phyloP scores from a whole-genome alignment of 2,329 filamentous ascomycete species.

The Leptographium lundbergii region DNA sequence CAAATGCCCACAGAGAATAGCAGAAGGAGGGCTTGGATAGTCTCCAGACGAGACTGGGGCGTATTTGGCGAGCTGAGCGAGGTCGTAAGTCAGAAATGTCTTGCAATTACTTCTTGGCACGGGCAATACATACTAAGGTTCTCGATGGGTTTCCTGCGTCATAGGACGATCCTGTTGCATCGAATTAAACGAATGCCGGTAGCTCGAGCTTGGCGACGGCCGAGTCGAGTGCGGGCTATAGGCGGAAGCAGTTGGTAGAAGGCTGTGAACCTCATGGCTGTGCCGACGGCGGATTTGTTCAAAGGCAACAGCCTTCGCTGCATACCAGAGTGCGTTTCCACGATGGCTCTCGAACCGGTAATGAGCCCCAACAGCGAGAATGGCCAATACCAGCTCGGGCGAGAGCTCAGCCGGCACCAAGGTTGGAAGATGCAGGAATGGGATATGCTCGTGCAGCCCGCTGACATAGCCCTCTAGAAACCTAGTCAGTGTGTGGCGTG shows the following conservation, averaged over 20 bases:
- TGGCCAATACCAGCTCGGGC: slow-evolving; percentile 53
- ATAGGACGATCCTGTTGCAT: slow-evolving; percentile 43
- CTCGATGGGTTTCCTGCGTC: slow-evolving; percentile 45
- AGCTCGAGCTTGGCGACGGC: slow-evolving; percentile 43
- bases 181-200: slow-evolving; percentile 46
- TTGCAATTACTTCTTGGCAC: background rate
- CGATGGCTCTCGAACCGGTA: slow-evolving; percentile 50
- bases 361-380: slow-evolving; percentile 55
- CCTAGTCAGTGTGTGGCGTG: slow-evolving; percentile 53
- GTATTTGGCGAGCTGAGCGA: slow-evolving; percentile 42
- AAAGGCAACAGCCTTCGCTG: slow-evolving; percentile 42
- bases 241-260: slow-evolving; percentile 42
- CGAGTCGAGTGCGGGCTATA: slow-evolving; percentile 49
- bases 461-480: slow-evolving; percentile 60
- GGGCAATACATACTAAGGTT: slow-evolving; percentile 38
- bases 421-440: slow-evolving; percentile 56
- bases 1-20: slow-evolving; percentile 49
- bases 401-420: slow-evolving; percentile 51
- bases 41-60: slow-evolving; percentile 47
- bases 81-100: background rate
- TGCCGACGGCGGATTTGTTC: slow-evolving; percentile 46
- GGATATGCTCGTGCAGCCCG: slow-evolving; percentile 48
- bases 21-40: slow-evolving; percentile 50
- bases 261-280: slow-evolving; percentile 42
- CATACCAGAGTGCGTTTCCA: slow-evolving; percentile 49